A percentile compares a stretch with the other conserved stretches of the same genome.
Evolutionary conservation across 2,329 filamentous ascomycete genomes (phyloP).

Genomic region (Fusarium sp.): DNA sequence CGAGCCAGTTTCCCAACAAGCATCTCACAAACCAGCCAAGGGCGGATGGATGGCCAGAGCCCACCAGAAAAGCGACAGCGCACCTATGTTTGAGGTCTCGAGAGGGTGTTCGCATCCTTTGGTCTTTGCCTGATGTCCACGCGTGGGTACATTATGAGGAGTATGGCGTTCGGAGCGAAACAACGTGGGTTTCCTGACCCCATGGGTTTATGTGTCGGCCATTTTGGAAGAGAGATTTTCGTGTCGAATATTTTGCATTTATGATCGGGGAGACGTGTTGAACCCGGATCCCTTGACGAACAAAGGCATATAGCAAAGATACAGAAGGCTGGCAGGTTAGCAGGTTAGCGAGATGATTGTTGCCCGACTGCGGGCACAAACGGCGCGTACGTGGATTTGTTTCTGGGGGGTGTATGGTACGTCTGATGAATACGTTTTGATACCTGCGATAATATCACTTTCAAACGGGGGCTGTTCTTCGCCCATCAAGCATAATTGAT

Average conservation of each 20-base stretch:
- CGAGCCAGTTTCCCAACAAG: constrained; percentile 43
- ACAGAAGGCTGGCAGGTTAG: constrained; percentile 10
- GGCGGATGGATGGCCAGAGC: constrained; percentile 55
- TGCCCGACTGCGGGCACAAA: constrained; percentile 11
- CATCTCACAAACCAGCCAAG: constrained; percentile 41
- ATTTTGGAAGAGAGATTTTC: constrained; percentile 14
- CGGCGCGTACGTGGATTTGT: constrained; percentile 32
- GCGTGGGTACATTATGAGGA: constrained; percentile 33
- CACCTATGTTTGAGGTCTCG: constrained; percentile 38
- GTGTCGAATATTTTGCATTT: constrained; percentile 26
- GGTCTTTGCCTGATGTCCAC: constrained; percentile 28
- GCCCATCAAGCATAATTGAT: background rate
- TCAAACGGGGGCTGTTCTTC: constrained; percentile 6
- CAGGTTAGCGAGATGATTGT: constrained; percentile 15
- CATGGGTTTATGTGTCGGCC: constrained; percentile 13
- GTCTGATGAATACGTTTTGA: constrained; percentile 41
- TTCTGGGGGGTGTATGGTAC: constrained; percentile 29
- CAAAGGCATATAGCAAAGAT: constrained; percentile 23
- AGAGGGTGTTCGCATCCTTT: background rate
- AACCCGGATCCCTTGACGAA: constrained; percentile 24
- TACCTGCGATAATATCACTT: constrained; percentile 45
- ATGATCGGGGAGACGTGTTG: constrained; percentile 29
- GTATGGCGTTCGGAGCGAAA: constrained; percentile 42
- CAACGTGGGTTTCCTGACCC: constrained; percentile 14
- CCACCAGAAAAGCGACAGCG: constrained; percentile 65